Evolutionary conservation across 257 asterid genomes (phyloP).

Genomic region (Solanum chiquidenum): DNA sequence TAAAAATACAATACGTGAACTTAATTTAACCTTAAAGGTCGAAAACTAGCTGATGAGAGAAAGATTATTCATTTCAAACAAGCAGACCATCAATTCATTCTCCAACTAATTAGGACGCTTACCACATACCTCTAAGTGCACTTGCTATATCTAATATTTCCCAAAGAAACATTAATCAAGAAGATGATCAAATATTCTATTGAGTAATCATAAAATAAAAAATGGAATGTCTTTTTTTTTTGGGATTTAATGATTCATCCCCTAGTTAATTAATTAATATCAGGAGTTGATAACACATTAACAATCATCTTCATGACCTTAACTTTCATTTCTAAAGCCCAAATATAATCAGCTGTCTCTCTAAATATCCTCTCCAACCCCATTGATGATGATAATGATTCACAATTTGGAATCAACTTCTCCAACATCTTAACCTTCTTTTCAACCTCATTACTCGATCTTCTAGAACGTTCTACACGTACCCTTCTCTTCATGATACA

Average conservation of each 20-base stretch:
- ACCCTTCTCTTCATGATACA: slow-evolving; percentile 21
- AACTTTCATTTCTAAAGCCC: slow-evolving; percentile 42
- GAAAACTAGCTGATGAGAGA: background rate
- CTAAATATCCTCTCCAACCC: slow-evolving; percentile 36
- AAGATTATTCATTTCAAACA: no score
- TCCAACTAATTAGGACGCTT: background rate
- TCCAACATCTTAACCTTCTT: slow-evolving; percentile 42
- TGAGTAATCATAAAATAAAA: background rate
- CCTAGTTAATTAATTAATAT: background rate
- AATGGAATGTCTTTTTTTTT: background rate
- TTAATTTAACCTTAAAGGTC: background rate
- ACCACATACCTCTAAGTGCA: background rate
- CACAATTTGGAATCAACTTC: slow-evolving; percentile 45
- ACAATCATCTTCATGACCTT: slow-evolving; percentile 50
- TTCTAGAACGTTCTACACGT: slow-evolving; percentile 10
- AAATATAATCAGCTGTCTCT: slow-evolving; percentile 52
- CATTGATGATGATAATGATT: slow-evolving; percentile 24
- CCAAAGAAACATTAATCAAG: background rate
- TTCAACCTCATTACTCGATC: slow-evolving; percentile 9
- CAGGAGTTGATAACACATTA: slow-evolving; percentile 15
- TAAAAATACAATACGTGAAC: no score
- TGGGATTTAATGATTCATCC: background rate
- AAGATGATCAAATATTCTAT: background rate
- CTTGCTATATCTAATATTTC: background rate
- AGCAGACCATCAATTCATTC: background rate